Conservation (phyloP, 495 filamentous ascomycete species). For the Xylaria cubensis region DNA sequence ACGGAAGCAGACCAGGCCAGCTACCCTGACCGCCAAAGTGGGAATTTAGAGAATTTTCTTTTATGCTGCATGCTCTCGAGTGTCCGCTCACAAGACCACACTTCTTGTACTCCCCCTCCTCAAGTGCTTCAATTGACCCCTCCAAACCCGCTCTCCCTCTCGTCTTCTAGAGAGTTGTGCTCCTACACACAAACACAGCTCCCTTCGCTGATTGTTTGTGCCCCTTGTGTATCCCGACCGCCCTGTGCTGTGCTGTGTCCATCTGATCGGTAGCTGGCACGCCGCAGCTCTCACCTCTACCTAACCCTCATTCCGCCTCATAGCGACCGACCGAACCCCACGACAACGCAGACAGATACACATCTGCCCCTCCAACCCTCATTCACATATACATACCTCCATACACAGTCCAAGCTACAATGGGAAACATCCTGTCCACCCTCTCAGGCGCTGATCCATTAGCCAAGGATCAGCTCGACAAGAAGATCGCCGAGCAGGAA, state of each 20-base stretch:
- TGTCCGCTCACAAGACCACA: neutral
- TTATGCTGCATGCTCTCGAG: neutral
- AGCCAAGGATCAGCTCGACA: constrained; percentile 27
- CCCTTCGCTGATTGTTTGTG: constrained; percentile 1
- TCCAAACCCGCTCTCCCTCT: neutral
- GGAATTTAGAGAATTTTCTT: constrained; percentile 20
- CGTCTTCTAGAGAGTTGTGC: neutral
- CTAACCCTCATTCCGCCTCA: neutral
- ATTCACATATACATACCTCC: neutral
- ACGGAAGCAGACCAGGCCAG: neutral
- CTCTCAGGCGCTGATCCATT: constrained; percentile 28
- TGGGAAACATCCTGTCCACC: constrained; percentile 31
- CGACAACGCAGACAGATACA: neutral
- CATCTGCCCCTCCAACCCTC: neutral
- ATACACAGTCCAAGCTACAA: constrained; percentile 14
- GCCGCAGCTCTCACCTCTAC: neutral
- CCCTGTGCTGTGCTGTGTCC: neutral
- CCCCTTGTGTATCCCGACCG: neutral
- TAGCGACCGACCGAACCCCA: neutral
- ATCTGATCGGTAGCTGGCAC: neutral
- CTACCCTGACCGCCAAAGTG: constrained; percentile 23
- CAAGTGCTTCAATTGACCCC: constrained; percentile 1
- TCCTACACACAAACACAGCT: neutral
- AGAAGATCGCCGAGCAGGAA: constrained; percentile 24
- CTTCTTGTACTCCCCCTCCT: neutral